Conservation (phyloP, 305 asterid genomes). For the Fraxinus angustifolia region DNA sequence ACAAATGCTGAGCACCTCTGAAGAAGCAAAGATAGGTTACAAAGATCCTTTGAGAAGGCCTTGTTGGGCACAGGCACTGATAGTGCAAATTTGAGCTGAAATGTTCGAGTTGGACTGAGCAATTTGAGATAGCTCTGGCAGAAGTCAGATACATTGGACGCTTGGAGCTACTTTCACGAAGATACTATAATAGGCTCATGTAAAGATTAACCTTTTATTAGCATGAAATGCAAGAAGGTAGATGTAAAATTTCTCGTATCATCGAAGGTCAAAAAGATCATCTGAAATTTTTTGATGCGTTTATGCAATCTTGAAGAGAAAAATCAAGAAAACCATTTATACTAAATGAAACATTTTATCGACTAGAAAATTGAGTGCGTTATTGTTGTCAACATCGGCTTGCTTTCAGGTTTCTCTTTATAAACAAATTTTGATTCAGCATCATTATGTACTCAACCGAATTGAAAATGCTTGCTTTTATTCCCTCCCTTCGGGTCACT, state of each 20-base stretch:
- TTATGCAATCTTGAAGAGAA: neutral
- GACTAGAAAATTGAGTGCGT: neutral
- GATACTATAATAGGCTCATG: neutral
- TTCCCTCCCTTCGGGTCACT: neutral
- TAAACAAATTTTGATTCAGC: neutral
- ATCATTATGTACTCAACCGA: neutral
- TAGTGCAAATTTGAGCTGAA: neutral
- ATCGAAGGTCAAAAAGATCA: neutral
- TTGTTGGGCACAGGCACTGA: neutral
- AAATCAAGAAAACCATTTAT: neutral
- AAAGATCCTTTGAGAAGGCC: neutral
- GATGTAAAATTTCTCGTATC: slow-evolving; percentile 24
- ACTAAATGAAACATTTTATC: neutral
- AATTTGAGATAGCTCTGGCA: too few species aligned
- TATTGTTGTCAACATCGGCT: neutral
- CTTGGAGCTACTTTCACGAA: neutral
- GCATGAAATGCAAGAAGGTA: slow-evolving; percentile 8
- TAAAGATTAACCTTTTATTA: slow-evolving; percentile 24
- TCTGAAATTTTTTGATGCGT: neutral
- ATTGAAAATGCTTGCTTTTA: neutral
- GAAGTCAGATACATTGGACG: too few species aligned
- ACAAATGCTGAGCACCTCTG: neutral
- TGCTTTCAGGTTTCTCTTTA: neutral
- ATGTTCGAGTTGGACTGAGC: too few species aligned
- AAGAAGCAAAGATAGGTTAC: neutral